Percentiles rank a stretch among this genome's conserved stretches.
Conservation (phyloP, 2,329 filamentous ascomycete species). For the Raffaelea arxii region DNA sequence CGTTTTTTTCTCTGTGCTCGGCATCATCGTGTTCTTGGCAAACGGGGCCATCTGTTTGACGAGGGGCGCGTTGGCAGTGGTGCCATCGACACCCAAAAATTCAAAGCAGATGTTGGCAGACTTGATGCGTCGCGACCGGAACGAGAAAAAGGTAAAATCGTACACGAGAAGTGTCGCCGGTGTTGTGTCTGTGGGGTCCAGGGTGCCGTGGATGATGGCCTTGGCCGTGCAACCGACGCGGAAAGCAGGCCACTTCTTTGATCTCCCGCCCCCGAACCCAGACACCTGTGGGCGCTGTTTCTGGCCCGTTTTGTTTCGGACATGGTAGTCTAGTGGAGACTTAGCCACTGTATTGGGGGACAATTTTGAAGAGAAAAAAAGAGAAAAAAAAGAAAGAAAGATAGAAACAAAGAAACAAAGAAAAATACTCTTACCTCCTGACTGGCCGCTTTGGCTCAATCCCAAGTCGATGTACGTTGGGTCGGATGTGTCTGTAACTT, state of each 20-base stretch:
- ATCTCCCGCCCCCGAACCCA: background rate
- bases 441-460: background rate
- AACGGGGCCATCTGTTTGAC: conserved; percentile 1
- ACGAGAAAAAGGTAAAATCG: conserved; percentile 2
- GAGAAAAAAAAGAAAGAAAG: too few species aligned
- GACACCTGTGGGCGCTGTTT: background rate
- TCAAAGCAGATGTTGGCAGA: background rate
- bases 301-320: conserved; percentile 1
- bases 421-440: conserved; percentile 1
- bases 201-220: conserved; percentile 3
- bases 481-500: background rate
- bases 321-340: background rate
- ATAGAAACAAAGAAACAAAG: too few species aligned
- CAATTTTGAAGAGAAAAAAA: too few species aligned
- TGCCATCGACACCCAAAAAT: background rate
- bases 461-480: background rate
- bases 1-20: background rate
- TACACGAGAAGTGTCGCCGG: conserved; percentile 2
- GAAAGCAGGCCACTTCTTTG: conserved; percentile 2
- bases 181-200: background rate
- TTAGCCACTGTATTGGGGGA: too few species aligned
- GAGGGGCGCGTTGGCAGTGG: background rate
- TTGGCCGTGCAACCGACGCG: conserved; percentile 1
- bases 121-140: conserved; percentile 3
- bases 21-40: conserved; percentile 1